Evolutionary conservation across 1,284 basidiomycete species (phyloP), one percentile per base, ranked within the genome.

Genomic region (Fomitopsis palustris): DNA sequence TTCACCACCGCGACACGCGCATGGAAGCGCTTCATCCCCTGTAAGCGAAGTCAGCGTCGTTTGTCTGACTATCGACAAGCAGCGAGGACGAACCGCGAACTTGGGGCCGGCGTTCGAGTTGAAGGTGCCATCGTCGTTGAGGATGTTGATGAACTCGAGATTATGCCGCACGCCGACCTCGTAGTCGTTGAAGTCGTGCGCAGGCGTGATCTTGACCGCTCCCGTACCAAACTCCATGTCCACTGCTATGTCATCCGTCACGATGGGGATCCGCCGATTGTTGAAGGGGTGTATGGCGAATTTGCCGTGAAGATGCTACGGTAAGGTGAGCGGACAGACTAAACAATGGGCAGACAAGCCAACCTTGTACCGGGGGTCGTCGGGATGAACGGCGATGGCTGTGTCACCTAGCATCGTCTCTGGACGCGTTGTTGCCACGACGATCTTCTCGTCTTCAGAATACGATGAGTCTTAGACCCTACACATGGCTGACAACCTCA

Each of bases 401-500:
- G 95, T 96, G 82, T 99, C 97, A 61, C 97, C 97, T 0, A 99
- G 84, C 92, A 99, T 97, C 1, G 97, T 99, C 77, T 99, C 97
- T 0, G 96, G 96, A 82, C 97, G 93, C 12, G 97, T 99, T 2
- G 97, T 99, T 0, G 96, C 96, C 54, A 99, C 90, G 58, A 97
- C 81, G 64, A 99, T 92, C 71, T 84, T 90, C 73, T 98, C 96
- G 61, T 97, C 95, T 87, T 25, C 19, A 17, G 27, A 14, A 33
- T 14, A 49, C 3, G 42, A 2, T 52, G 42, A 23, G 2, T 6
- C 17, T 3, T 2, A 4, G 2, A 3, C 17, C 6, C 12, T 5
- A 27, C 25, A 8, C n/a, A 9, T 16, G 4, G 9, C 23, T 54
- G 27, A 51, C 4, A 52, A 19, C 8, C 23, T 10, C 25, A 70